A percentile compares a stretch with the other conserved stretches of the same genome.
Conservation (phyloP, 2,329 filamentous ascomycete genomes). For the Stagonosporopsis tanaceti region DNA sequence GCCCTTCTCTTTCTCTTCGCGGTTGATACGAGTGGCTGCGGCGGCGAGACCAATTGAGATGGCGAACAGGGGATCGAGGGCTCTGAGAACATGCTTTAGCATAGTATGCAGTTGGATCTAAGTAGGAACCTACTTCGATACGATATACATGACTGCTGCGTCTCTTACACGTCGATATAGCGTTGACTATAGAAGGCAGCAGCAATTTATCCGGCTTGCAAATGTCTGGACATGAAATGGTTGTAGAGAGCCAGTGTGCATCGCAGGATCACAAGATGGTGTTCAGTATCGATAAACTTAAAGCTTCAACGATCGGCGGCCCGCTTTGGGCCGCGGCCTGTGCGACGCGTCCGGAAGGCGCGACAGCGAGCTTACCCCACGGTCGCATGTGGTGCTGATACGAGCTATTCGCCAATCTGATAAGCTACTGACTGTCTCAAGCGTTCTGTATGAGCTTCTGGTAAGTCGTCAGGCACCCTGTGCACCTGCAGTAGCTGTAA, state of each 20-base stretch:
- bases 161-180: background rate
- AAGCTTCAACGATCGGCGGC: slow-evolving; percentile 24
- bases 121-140: slow-evolving; percentile 11
- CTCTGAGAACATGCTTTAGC: slow-evolving; percentile 36
- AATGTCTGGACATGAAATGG: background rate
- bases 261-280: background rate
- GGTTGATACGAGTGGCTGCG: slow-evolving; percentile 51
- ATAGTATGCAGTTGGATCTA: background rate
- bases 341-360: slow-evolving; percentile 18
- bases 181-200: background rate
- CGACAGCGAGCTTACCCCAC: slow-evolving; percentile 25
- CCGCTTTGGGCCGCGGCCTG: slow-evolving; percentile 27
- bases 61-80: slow-evolving; percentile 59
- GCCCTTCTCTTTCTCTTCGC: slow-evolving; percentile 59
- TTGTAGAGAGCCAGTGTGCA: background rate
- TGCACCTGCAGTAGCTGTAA: slow-evolving; percentile 7
- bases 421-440: background rate
- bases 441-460: background rate
- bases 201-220: too few relatives aligned
- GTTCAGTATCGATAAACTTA: slow-evolving; percentile 30
- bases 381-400: slow-evolving; percentile 9
- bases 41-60: slow-evolving; percentile 57
- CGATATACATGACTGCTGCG: slow-evolving; percentile 11
- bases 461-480: slow-evolving; percentile 2
- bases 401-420: background rate